Evolutionary conservation across 139 green algal genomes (phyloP).

Genomic region (Zygnema cylindricum): DNA sequence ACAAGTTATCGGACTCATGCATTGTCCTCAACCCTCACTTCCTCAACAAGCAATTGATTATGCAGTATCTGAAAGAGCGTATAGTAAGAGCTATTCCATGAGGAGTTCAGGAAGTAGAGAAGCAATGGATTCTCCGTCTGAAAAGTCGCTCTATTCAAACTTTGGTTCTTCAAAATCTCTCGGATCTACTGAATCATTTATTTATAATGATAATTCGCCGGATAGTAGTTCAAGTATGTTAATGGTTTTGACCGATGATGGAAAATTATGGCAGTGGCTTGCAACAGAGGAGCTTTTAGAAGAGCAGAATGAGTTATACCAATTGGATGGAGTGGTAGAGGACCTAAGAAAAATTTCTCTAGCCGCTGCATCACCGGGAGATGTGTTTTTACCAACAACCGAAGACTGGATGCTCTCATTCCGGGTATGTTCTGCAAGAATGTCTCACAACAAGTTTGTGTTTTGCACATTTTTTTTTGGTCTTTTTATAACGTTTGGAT

Average conservation of each 20-base stretch:
- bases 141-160: neutral
- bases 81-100: neutral
- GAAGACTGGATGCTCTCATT: neutral
- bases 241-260: conserved; percentile 50
- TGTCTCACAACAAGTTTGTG: too few species aligned
- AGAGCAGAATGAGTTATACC: neutral
- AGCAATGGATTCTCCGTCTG: neutral
- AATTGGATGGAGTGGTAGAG: neutral
- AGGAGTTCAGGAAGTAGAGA: neutral
- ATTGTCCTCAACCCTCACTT: conserved; percentile 28
- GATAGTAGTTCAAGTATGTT: conserved; percentile 25
- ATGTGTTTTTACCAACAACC: neutral
- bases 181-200: neutral
- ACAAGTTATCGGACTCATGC: conserved; percentile 9
- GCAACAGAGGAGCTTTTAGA: neutral
- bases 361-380: neutral
- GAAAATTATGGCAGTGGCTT: conserved; percentile 54
- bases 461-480: neutral
- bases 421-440: neutral
- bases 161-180: neutral
- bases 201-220: neutral
- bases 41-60: neutral
- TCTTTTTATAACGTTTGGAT: too few species aligned
- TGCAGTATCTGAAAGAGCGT: neutral
- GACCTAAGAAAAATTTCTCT: neutral